phyloP scores from a whole-genome alignment of 2,329 filamentous ascomycete genomes.

The Beauveria bassiana region DNA sequence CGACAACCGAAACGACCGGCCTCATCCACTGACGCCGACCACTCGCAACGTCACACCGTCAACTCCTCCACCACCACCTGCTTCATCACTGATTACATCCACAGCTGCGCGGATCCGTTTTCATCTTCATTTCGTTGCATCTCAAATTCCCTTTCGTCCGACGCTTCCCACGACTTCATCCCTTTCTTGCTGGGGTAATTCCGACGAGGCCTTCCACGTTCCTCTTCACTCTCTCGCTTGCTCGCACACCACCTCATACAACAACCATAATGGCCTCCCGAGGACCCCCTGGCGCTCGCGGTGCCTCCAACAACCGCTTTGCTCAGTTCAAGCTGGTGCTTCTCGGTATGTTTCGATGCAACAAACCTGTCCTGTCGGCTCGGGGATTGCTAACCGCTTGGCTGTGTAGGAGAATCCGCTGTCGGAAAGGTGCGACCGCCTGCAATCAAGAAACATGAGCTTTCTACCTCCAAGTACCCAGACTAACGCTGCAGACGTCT shows the following conservation, averaged over 20 bases:
- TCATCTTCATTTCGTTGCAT: neutral
- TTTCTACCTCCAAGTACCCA: slow-evolving; percentile 5
- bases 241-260: slow-evolving; percentile 17
- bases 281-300: slow-evolving; percentile 55
- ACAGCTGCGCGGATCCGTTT: neutral
- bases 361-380: neutral
- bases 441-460: neutral
- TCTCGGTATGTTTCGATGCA: slow-evolving; percentile 58
- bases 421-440: slow-evolving; percentile 76
- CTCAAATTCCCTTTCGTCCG: neutral
- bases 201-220: neutral
- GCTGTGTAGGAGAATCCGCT: slow-evolving; percentile 77
- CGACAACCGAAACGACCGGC: neutral
- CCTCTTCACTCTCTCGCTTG: slow-evolving; percentile 16
- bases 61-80: neutral
- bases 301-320: slow-evolving; percentile 72
- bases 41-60: slow-evolving; percentile 9
- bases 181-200: neutral
- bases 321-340: slow-evolving; percentile 99
- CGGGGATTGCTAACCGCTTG: slow-evolving; percentile 29
- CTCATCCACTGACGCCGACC: slow-evolving; percentile 4
- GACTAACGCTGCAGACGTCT: slow-evolving; percentile 17
- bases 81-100: neutral
- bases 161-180: neutral
- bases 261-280: slow-evolving; percentile 70